Conservation (phyloP, 805 yeast species). For the Starmerella gropengiesseri region DNA sequence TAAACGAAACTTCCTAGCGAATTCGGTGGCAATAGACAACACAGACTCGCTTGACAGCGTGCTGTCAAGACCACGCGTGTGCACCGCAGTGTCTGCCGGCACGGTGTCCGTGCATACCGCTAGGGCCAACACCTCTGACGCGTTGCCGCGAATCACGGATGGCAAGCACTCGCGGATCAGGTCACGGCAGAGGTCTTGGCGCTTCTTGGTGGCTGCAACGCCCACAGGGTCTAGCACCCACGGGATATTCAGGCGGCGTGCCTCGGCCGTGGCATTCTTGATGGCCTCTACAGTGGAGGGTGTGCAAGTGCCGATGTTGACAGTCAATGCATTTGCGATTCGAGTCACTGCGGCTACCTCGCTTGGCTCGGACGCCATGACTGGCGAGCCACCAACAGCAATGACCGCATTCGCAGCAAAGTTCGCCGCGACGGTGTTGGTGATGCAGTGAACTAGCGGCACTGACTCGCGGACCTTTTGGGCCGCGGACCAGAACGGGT, state of each 20-base stretch:
- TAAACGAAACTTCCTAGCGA: constrained; percentile 12
- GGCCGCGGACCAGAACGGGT: constrained; percentile 21
- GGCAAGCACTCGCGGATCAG: constrained; percentile 47
- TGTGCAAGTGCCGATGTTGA: constrained; percentile 60
- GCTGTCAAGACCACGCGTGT: constrained; percentile 22
- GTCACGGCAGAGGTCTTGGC: constrained; percentile 39
- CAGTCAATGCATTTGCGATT: constrained; percentile 46
- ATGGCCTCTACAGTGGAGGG: constrained; percentile 17
- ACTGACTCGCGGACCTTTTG: constrained; percentile 21
- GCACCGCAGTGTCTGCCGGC: constrained; percentile 26
- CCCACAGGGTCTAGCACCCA: constrained; percentile 89
- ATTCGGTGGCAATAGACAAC: constrained; percentile 16
- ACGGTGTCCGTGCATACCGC: constrained; percentile 9
- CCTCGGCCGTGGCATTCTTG: constrained; percentile 34
- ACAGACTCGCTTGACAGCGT: constrained; percentile 16
- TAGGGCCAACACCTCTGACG: constrained; percentile 56
- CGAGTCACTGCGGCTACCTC: constrained; percentile 61
- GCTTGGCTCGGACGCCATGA: constrained; percentile 64
- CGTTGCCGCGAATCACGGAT: constrained; percentile 69
- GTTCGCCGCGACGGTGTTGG: constrained; percentile 79
- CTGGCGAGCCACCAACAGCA: constrained; percentile 77
- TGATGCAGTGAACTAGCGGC: constrained; percentile 78
- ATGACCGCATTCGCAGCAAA: constrained; percentile 78
- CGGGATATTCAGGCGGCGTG: constrained; percentile 47
- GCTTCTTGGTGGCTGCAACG: constrained; percentile 62